Conservation (phyloP, 345 rosid species). For the Syzygium aromaticum region DNA sequence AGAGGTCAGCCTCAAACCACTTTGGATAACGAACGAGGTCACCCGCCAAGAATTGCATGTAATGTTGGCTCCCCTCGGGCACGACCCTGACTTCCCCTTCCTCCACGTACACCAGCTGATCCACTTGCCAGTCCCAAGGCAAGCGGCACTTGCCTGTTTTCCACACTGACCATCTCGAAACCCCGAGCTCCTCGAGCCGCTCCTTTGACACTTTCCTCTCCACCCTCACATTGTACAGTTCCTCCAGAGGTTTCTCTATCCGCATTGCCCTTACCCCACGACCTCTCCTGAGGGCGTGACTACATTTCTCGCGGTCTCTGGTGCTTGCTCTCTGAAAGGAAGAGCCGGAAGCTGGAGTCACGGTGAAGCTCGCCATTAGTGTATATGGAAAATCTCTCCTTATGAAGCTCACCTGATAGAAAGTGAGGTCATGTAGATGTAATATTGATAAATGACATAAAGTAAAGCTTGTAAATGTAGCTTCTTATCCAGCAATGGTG, state of each 20-base stretch:
- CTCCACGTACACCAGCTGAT: conserved; percentile 88
- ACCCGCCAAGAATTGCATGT: conserved; percentile 78
- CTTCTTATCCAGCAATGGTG: not conserved
- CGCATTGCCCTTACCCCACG: conserved; percentile 42
- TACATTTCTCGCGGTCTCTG: not conserved
- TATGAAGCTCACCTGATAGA: not conserved
- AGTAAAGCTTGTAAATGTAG: not conserved
- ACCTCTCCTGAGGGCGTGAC: not conserved
- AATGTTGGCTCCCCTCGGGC: conserved; percentile 71
- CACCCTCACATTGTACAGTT: conserved; percentile 71
- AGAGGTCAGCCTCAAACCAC: conserved; percentile 95
- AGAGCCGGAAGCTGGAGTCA: not conserved
- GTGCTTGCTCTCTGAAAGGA: not conserved
- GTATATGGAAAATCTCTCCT: not conserved
- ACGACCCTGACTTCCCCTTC: conserved; percentile 97
- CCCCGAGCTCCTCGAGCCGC: conserved; percentile 61
- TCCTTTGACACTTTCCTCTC: conserved; percentile 49
- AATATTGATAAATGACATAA: not conserved
- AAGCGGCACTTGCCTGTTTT: conserved; percentile 75
- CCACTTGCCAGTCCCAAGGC: conserved; percentile 96
- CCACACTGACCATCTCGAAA: conserved; percentile 81
- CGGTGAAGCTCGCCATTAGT: not conserved
- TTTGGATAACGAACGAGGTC: conserved; percentile 89
- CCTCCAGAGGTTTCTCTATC: conserved; percentile 61
- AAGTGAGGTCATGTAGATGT: not conserved